Percentiles rank a stretch among this genome's conserved stretches.
Evolutionary conservation across 2,329 filamentous ascomycete species (phyloP).

Genomic region (Albophoma yamanashiensis): DNA sequence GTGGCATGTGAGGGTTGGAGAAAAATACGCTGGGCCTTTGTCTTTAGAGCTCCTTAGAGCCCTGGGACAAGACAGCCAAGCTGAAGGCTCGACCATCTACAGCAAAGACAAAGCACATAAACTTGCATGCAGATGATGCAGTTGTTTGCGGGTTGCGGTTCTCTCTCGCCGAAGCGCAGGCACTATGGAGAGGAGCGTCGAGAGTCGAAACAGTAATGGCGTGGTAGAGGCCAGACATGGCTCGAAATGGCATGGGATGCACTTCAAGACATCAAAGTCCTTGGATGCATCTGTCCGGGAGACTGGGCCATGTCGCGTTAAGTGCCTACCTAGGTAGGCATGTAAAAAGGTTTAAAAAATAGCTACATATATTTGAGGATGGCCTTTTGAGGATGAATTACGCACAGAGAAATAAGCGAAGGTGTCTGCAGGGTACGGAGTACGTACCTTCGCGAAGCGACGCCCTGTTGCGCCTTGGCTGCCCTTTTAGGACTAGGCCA

Average conservation of each 20-base stretch:
- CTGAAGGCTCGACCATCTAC: too few species aligned
- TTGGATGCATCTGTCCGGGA: not conserved
- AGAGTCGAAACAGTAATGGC: not conserved
- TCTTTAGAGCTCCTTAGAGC: not conserved
- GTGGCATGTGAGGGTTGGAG: not conserved
- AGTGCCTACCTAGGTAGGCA: too few species aligned
- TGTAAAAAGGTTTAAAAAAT: too few species aligned
- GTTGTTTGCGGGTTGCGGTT: too few species aligned
- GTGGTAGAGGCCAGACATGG: not conserved
- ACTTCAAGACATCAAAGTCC: not conserved
- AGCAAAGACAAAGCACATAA: too few species aligned
- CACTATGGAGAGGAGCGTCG: too few species aligned
- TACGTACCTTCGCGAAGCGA: not conserved
- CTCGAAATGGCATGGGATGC: not conserved
- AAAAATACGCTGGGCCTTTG: not conserved
- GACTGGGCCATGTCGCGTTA: not conserved
- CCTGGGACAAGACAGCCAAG: too few species aligned
- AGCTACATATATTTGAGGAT: too few species aligned
- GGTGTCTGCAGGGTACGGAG: not conserved
- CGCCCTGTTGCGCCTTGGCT: conserved; percentile 19
- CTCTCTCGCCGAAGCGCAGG: not conserved
- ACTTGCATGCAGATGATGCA: too few species aligned
- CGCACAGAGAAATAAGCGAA: not conserved
- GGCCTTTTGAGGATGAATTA: not conserved
- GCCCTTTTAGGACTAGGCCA: conserved; percentile 17